Evolutionary conservation across 2,329 filamentous ascomycete species (phyloP).

Genomic region (Aspergillus piperis): DNA sequence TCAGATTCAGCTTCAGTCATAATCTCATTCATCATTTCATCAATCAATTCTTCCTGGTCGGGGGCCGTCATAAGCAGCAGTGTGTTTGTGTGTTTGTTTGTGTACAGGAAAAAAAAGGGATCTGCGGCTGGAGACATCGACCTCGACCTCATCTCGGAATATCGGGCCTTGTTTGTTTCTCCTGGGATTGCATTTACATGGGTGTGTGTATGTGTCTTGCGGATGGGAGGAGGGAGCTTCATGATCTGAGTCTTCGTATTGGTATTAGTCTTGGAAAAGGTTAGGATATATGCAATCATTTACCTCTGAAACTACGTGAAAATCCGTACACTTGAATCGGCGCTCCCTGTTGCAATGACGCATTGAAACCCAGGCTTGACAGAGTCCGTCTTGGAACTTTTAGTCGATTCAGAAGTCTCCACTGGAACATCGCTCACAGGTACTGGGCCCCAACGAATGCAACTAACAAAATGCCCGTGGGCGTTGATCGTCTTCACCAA

Average conservation of each 20-base stretch:
- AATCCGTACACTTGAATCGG: neutral
- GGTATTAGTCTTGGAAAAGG: neutral
- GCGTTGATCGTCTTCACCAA: slow-evolving; percentile 82
- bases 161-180: too few species aligned
- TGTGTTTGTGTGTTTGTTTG: too few species aligned
- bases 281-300: neutral
- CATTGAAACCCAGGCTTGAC: neutral
- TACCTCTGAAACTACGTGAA: neutral
- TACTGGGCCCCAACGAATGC: slow-evolving; percentile 79
- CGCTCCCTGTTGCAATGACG: neutral
- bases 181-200: too few species aligned
- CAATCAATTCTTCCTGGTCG: too few species aligned
- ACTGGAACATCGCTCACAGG: neutral
- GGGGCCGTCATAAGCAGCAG: too few species aligned
- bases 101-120: too few species aligned
- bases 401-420: neutral
- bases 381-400: neutral
- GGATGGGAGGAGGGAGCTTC: neutral
- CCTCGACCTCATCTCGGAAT: too few species aligned
- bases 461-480: slow-evolving; percentile 83
- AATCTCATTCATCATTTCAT: too few species aligned
- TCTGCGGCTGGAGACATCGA: too few species aligned
- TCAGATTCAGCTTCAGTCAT: too few species aligned
- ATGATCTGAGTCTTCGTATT: neutral
- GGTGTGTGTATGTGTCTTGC: neutral